Conservation (phyloP, 2,329 filamentous ascomycete genomes). For the Lecanicillium sp. region DNA sequence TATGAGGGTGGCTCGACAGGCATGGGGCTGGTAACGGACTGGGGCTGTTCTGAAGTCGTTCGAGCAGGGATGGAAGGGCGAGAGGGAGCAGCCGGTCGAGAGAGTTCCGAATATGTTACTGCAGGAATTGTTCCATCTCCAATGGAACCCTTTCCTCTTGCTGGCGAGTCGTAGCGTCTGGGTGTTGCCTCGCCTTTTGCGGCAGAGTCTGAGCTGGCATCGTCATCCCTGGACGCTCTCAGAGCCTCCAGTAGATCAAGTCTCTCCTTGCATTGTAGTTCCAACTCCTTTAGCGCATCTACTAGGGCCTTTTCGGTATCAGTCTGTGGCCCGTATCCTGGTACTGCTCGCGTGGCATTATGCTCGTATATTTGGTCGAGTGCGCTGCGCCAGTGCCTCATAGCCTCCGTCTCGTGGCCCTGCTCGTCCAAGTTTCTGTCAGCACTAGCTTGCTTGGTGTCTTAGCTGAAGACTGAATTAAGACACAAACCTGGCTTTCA, state of each 20-base stretch:
- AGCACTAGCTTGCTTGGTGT: neutral
- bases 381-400: constrained; percentile 82
- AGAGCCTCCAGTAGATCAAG: constrained; percentile 82
- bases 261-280: constrained; percentile 87
- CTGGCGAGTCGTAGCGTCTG: constrained; percentile 15
- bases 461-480: too few relatives aligned
- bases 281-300: constrained; percentile 73
- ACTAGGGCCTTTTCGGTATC: constrained; percentile 79
- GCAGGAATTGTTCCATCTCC: constrained; percentile 76
- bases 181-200: constrained; percentile 14
- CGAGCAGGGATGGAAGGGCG: constrained; percentile 48
- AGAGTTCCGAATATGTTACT: constrained; percentile 71
- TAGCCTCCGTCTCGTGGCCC: constrained; percentile 86
- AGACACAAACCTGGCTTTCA: constrained; percentile 68
- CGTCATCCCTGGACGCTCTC: constrained; percentile 50
- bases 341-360: constrained; percentile 65
- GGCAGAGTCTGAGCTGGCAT: constrained; percentile 9
- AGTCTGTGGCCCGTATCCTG: constrained; percentile 60
- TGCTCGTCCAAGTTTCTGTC: constrained; percentile 25
- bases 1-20: constrained; percentile 6
- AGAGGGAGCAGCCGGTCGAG: constrained; percentile 53
- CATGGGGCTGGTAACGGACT: constrained; percentile 24
- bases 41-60: constrained; percentile 41
- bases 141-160: constrained; percentile 51
- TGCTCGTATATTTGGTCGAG: constrained; percentile 85